Conservation (phyloP, 768 basidiomycete genomes). For the Wakefieldia striispora region DNA sequence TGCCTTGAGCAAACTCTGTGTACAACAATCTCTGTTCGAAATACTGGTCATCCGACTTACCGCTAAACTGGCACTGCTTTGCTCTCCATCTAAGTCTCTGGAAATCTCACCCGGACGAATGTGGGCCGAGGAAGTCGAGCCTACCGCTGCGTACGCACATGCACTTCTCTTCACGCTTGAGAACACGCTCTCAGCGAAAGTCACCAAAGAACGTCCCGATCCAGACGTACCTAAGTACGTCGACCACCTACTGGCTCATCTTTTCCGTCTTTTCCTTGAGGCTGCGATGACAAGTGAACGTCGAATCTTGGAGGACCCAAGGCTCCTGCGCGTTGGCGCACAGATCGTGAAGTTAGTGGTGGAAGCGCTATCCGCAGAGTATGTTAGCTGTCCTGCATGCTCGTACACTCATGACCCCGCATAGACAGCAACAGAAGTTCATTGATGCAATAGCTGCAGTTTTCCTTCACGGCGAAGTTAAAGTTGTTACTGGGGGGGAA, state of each 20-base stretch:
- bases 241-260: constrained; percentile 66
- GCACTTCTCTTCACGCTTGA: constrained; percentile 72
- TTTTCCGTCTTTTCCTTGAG: constrained; percentile 64
- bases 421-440: constrained; percentile 62
- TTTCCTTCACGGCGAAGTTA: constrained; percentile 46
- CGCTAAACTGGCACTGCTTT: constrained; percentile 74
- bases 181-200: constrained; percentile 56
- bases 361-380: constrained; percentile 65
- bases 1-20: constrained; percentile 69
- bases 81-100: constrained; percentile 32
- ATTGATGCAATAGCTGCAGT: constrained; percentile 37
- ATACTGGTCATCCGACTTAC: constrained; percentile 73
- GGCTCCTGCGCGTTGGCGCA: constrained; percentile 43
- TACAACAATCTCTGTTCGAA: constrained; percentile 78
- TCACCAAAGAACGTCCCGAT: constrained; percentile 45
- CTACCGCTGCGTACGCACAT: constrained; percentile 80
- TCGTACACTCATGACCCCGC: not conserved
- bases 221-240: constrained; percentile 78
- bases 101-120: not conserved
- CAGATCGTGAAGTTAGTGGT: constrained; percentile 67
- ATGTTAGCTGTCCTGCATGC: constrained; percentile 34
- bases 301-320: constrained; percentile 37
- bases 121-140: constrained; percentile 47
- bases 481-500: constrained; percentile 53
- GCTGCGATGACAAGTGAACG: constrained; percentile 32